Conservation (phyloP, 805 yeast species). For the Myxozyma kluyveri region DNA sequence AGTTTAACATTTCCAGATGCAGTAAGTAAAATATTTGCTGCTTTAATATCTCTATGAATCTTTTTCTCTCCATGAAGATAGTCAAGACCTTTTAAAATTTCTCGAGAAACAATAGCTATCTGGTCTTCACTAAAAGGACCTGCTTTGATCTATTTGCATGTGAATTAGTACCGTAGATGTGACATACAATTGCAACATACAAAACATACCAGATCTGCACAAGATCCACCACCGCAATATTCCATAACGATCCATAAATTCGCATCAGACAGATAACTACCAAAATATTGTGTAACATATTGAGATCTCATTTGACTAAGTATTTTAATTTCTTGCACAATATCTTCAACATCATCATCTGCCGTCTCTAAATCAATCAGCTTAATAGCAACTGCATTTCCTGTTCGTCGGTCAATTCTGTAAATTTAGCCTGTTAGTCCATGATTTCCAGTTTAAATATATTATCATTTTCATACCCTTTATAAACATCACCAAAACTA, state of each 20-base stretch:
- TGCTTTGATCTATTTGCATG: slow-evolving; percentile 43
- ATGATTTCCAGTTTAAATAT: no score
- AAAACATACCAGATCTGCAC: slow-evolving; percentile 57
- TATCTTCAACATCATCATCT: slow-evolving; percentile 67
- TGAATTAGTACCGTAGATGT: background rate
- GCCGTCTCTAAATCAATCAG: slow-evolving; percentile 76
- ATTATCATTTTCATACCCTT: slow-evolving; percentile 42
- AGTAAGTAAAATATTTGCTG: slow-evolving; percentile 81
- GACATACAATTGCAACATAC: slow-evolving; percentile 3
- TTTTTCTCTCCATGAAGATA: slow-evolving; percentile 73
- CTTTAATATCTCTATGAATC: slow-evolving; percentile 87
- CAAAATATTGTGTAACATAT: slow-evolving; percentile 63
- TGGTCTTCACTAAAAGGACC: slow-evolving; percentile 57
- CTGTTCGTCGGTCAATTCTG: slow-evolving; percentile 38
- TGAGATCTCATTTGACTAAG: slow-evolving; percentile 64
- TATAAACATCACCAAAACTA: slow-evolving; percentile 82
- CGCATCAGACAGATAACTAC: slow-evolving; percentile 61
- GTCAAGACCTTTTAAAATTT: slow-evolving; percentile 64
- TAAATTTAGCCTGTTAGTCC: no score
- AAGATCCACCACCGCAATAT: slow-evolving; percentile 92
- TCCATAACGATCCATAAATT: slow-evolving; percentile 91
- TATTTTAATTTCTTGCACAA: slow-evolving; percentile 76
- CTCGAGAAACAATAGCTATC: slow-evolving; percentile 60
- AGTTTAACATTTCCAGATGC: slow-evolving; percentile 67
- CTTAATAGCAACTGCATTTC: slow-evolving; percentile 73